Conservation (phyloP, 495 filamentous ascomycete species). For the Cairneyella variabilis region DNA sequence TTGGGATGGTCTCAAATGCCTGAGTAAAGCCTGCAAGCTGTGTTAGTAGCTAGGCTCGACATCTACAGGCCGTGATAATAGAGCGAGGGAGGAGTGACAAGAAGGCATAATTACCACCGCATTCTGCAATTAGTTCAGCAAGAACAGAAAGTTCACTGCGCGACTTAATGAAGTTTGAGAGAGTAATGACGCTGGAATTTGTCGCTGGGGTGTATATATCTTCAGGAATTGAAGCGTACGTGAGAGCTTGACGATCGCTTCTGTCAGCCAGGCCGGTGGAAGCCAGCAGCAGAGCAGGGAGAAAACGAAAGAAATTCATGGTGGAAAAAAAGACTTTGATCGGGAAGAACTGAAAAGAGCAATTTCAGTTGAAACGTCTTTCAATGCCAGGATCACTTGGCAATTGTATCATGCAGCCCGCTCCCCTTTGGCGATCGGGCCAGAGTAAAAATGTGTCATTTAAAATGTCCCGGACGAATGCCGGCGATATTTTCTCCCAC, state of each 20-base stretch:
- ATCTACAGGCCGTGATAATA: not conserved
- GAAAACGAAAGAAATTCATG: constrained; percentile 1
- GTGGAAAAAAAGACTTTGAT: not conserved
- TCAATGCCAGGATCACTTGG: not conserved
- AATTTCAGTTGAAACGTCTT: not conserved
- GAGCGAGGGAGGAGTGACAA: not conserved
- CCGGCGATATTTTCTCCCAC: not conserved
- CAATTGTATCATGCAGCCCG: not conserved
- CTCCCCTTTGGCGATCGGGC: not conserved
- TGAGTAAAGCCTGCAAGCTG: constrained; percentile 21
- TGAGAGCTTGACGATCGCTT: not conserved
- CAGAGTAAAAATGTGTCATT: not conserved
- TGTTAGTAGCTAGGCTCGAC: not conserved
- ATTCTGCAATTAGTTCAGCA: constrained; percentile 18
- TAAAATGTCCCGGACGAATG: not conserved
- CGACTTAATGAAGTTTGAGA: constrained; percentile 27
- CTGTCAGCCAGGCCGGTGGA: not conserved
- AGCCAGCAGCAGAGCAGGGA: not conserved
- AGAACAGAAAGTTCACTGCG: constrained; percentile 25
- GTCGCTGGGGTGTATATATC: constrained; percentile 21
- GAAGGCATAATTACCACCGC: constrained; percentile 12
- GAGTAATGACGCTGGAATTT: constrained; percentile 14
- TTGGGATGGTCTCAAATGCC: constrained; percentile 23
- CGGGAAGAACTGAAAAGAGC: not conserved
- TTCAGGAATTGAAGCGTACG: not conserved